Evolutionary conservation across 768 basidiomycete genomes (phyloP).

Genomic region (Gloeostereum incarnatum): DNA sequence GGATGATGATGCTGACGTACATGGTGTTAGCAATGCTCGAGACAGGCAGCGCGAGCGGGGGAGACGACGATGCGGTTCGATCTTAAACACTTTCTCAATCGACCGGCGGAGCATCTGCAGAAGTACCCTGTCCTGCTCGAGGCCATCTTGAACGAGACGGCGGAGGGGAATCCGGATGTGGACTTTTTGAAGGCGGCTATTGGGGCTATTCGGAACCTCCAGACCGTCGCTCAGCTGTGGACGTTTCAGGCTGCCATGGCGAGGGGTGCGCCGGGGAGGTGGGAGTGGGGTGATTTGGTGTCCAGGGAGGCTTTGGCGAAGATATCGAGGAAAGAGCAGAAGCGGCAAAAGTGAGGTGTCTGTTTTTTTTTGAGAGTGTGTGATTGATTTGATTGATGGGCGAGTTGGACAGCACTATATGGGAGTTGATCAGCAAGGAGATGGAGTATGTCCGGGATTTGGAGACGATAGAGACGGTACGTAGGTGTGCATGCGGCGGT

Average conservation of each 20-base stretch:
- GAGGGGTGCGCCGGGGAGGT: conserved; percentile 66
- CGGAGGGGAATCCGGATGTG: conserved; percentile 68
- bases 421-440: conserved; percentile 91
- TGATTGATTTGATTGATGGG: background rate
- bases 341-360: conserved; percentile 70
- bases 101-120: conserved; percentile 75
- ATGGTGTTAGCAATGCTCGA: conserved; percentile 28
- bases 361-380: background rate
- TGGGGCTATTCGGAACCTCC: conserved; percentile 73
- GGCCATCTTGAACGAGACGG: conserved; percentile 79
- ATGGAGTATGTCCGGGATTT: conserved; percentile 93
- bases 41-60: conserved; percentile 25
- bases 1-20: background rate
- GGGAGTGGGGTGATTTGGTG: conserved; percentile 89
- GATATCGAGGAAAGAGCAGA: conserved; percentile 66
- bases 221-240: conserved; percentile 70
- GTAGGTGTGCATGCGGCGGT: conserved; percentile 14
- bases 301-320: conserved; percentile 49
- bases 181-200: conserved; percentile 83
- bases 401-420: conserved; percentile 57
- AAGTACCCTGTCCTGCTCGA: conserved; percentile 81
- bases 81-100: conserved; percentile 68
- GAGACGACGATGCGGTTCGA: conserved; percentile 41
- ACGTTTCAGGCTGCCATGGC: conserved; percentile 91
- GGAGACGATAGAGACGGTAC: conserved; percentile 72